Percentiles rank a stretch among this genome's conserved stretches.
Conservation (phyloP, 345 rosid species). For the Clarkia xantiana region DNA sequence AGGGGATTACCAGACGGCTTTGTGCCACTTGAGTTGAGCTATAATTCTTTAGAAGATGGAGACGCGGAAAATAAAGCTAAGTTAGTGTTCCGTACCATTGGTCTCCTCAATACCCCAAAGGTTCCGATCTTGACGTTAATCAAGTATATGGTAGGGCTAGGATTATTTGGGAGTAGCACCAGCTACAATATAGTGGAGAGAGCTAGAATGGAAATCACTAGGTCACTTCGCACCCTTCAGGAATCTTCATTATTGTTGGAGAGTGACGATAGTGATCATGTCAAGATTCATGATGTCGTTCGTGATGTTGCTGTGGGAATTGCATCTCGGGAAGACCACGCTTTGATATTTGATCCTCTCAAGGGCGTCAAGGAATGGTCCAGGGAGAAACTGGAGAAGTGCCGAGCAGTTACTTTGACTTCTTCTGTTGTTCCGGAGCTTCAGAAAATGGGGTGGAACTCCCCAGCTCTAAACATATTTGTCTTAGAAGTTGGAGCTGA, state of each 20-base stretch:
- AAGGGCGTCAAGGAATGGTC: neutral
- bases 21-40: neutral
- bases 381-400: neutral
- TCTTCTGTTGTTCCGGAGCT: neutral
- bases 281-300: neutral
- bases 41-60: neutral
- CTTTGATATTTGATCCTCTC: neutral
- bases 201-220: neutral
- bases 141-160: neutral
- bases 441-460: neutral
- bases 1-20: neutral
- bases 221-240: neutral
- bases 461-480: neutral
- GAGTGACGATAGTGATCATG: neutral
- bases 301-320: neutral
- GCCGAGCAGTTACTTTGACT: neutral
- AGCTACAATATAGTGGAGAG: neutral
- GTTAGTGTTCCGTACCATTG: neutral
- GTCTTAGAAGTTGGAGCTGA: too few species aligned
- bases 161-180: neutral
- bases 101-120: neutral
- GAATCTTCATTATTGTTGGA: neutral
- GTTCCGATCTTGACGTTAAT: neutral
- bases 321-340: neutral
- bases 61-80: too few species aligned